These are phyloP conservation scores for Aspergillus sp. DNA, from an alignment of 2,329 filamentous ascomycete genomes.

Conservation along the genomic window DNA sequence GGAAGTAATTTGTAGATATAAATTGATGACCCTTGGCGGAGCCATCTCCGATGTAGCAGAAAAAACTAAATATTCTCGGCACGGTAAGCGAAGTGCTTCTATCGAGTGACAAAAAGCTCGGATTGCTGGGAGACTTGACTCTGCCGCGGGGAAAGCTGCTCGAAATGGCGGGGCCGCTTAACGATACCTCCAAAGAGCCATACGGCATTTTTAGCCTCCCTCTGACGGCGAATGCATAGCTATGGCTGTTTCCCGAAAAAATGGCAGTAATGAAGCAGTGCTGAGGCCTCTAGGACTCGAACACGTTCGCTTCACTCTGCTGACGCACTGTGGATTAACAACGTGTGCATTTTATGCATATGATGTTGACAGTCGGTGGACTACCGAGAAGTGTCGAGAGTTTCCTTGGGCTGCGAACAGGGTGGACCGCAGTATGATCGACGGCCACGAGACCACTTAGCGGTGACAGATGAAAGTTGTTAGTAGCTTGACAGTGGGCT, in stretches of 20 bases:
- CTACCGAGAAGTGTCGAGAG: neutral
- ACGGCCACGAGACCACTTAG: neutral
- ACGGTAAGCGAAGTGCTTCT: neutral
- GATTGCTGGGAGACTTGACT: neutral
- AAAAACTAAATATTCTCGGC: too few species aligned
- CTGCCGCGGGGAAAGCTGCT: neutral
- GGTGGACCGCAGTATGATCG: neutral
- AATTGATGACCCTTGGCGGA: neutral
- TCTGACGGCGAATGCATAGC: neutral
- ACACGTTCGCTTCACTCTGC: slow-evolving; percentile 5
- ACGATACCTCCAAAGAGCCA: neutral
- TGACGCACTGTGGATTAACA: slow-evolving; percentile 19
- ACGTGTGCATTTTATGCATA: slow-evolving; percentile 27
- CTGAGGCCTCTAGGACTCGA: slow-evolving; percentile 3
- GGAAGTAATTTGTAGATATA: neutral
- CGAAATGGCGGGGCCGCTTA: neutral
- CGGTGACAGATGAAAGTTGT: neutral
- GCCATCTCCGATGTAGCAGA: neutral
- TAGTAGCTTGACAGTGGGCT: neutral
- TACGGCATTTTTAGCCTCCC: neutral
- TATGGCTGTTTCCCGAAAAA: neutral
- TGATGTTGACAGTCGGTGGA: neutral
- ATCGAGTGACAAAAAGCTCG: neutral
- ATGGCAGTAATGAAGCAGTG: slow-evolving; percentile 10
- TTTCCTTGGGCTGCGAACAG: slow-evolving; percentile 3